Evolutionary conservation across 768 basidiomycete genomes (phyloP).

Genomic region (Naganishia friedmannii): DNA sequence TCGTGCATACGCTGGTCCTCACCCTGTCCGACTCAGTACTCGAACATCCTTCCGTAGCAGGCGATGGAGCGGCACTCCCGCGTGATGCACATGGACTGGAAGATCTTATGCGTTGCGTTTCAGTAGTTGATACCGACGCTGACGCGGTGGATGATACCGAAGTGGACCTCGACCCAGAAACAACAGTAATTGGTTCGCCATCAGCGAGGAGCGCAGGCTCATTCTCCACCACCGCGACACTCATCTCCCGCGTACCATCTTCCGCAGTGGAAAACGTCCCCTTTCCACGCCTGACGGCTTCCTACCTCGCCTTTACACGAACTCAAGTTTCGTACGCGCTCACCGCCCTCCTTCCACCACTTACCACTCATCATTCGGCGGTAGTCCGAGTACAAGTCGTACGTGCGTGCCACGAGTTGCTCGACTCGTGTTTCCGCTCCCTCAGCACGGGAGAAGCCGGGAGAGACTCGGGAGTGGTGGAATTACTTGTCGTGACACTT

Average conservation of each 20-base stretch:
- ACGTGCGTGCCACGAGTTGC: slow-evolving; percentile 29
- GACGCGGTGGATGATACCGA: not conserved
- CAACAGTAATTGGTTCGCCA: not conserved
- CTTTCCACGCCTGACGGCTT: slow-evolving; percentile 59
- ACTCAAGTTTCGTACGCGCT: slow-evolving; percentile 80
- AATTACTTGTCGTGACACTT: not conserved
- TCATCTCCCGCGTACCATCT: not conserved
- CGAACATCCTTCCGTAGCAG: not conserved
- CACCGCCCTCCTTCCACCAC: slow-evolving; percentile 67
- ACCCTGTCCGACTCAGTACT: not conserved
- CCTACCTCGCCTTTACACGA: slow-evolving; percentile 78
- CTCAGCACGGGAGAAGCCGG: slow-evolving; percentile 48
- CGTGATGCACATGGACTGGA: not conserved
- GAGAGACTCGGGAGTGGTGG: not conserved
- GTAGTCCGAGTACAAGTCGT: slow-evolving; percentile 33
- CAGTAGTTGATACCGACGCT: not conserved
- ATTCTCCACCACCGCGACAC: slow-evolving; percentile 2
- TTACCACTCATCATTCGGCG: slow-evolving; percentile 42
- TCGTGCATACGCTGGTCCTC: not conserved
- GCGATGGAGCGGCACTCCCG: not conserved
- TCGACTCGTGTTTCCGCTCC: slow-evolving; percentile 45
- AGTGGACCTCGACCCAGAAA: not conserved
- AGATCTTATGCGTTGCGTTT: not conserved
- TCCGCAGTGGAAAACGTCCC: slow-evolving; percentile 34
- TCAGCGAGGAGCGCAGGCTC: not conserved